These are phyloP conservation scores for Termitomyces sp. DNA, from an alignment of 768 basidiomycete genomes.

Conservation along the genomic window DNA sequence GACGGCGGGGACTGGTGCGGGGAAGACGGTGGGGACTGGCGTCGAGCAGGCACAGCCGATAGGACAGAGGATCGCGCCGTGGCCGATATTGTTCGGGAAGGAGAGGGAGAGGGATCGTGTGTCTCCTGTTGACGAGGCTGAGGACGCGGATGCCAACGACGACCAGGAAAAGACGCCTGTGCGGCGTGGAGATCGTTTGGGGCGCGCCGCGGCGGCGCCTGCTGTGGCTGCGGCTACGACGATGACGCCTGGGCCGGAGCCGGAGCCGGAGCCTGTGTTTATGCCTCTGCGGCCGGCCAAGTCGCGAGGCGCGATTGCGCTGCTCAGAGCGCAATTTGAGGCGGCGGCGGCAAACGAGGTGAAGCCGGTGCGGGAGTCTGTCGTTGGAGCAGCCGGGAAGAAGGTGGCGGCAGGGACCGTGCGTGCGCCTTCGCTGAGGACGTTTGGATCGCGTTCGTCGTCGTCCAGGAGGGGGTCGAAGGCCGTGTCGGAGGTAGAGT, in stretches of 20 bases:
- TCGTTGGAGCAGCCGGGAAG: too few species aligned
- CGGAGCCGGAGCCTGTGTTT: conserved; percentile 53
- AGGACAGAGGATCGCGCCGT: conserved; percentile 59
- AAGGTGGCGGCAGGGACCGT: conserved; percentile 10
- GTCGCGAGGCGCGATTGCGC: conserved; percentile 16
- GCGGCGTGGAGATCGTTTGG: conserved; percentile 30
- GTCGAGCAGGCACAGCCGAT: conserved; percentile 12
- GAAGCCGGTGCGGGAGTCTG: background rate
- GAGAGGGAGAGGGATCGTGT: background rate
- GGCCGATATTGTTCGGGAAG: conserved; percentile 37
- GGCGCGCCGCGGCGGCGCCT: background rate
- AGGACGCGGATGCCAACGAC: background rate
- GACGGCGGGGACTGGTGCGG: background rate
- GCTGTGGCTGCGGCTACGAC: background rate
- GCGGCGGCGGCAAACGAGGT: background rate
- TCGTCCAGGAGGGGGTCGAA: conserved; percentile 7
- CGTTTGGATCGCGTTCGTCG: conserved; percentile 28
- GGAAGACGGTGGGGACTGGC: background rate
- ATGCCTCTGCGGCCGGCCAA: conserved; percentile 50
- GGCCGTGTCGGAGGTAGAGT: conserved; percentile 2
- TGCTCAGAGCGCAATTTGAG: conserved; percentile 16
- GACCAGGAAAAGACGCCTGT: conserved; percentile 17
- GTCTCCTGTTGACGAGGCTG: background rate
- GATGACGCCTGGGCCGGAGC: conserved; percentile 45
- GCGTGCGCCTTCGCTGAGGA: conserved; percentile 33